phyloP scores from a whole-genome alignment of 1,139 yeast species.

The Taphrina pruni region DNA sequence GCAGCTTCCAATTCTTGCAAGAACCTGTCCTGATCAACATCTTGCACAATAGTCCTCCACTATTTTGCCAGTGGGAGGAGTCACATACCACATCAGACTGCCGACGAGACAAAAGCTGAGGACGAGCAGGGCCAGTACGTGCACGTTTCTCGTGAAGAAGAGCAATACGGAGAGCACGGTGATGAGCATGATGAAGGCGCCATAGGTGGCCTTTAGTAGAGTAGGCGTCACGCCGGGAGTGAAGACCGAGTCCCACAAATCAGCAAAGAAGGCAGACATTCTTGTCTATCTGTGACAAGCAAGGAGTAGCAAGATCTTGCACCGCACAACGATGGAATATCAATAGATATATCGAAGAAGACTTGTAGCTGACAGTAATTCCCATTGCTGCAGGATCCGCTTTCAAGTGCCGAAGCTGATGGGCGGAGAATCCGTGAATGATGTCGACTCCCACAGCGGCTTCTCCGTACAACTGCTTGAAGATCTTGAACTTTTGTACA shows the following conservation, averaged over 20 bases:
- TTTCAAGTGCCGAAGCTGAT: too few relatives aligned
- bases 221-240: conserved; percentile 96
- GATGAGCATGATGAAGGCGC: conserved; percentile 64
- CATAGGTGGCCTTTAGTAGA: conserved; percentile 77
- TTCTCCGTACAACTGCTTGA: too few relatives aligned
- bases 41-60: background rate
- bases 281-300: too few relatives aligned
- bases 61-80: background rate
- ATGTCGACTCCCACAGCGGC: too few relatives aligned
- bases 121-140: conserved; percentile 74
- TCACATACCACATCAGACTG: conserved; percentile 29
- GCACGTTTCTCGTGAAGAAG: conserved; percentile 66
- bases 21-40: conserved; percentile 5
- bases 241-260: conserved; percentile 87
- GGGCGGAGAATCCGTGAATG: too few relatives aligned
- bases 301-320: too few relatives aligned
- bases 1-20: conserved; percentile 33
- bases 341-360: too few relatives aligned
- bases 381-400: too few relatives aligned
- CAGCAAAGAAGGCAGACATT: conserved; percentile 58
- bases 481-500: too few relatives aligned
- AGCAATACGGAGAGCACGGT: conserved; percentile 64
- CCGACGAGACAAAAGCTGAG: conserved; percentile 60
- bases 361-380: too few relatives aligned
- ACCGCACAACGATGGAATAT: too few relatives aligned